Evolutionary conservation across 805 yeast species (phyloP), one percentile per base, ranked within the genome.

Genomic region (Ogataea sp.): DNA sequence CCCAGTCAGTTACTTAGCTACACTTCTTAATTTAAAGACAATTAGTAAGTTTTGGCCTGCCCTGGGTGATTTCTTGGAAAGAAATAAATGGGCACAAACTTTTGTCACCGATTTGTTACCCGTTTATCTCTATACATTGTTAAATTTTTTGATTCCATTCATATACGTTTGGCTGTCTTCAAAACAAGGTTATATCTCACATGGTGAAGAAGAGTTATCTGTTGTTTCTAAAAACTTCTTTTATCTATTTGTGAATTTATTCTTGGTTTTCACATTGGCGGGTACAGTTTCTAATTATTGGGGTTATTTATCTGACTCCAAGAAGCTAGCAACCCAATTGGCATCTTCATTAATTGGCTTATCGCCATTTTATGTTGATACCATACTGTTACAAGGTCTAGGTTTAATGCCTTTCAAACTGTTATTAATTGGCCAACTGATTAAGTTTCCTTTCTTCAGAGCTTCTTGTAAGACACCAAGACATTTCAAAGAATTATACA

Each of bases 211-310:
- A 48, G 97, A 93, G 56, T 63, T 88, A 15, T 83, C 96, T 0
- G 76, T 88, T 20, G 94, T 90, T 2, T 79, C 93, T 21, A 90
- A 90, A 62, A 93, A 93, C 65, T 90, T 89, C 63, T 89, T 93
- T 57, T 93, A 88, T 60, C 83, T 89, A 28, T 93, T 93, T 63
- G 95, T 90, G 46, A 90, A 90, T 59, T 70, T 93, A 72, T 93
- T 90, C 55, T 67, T 90, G 54, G 95, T 90, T 21, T 93, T 93
- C 65, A 90, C 97, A 1, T 73, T 89, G 52, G 95, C 94, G 7
- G 96, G 96, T 46, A 86, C 96, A 1, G 90, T 93, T 1, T 79
- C 93, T 6, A 78, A 78, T 48, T 77, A 78, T 47, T 79, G 86
- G 85, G 80, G 83, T 32, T 77, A 78, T 45, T 66, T 89, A 38